A percentile compares a stretch with the other conserved stretches of the same genome.
phyloP scores from a whole-genome alignment of 176 grass and related monocot genomes.

The Oryza brachyantha region DNA sequence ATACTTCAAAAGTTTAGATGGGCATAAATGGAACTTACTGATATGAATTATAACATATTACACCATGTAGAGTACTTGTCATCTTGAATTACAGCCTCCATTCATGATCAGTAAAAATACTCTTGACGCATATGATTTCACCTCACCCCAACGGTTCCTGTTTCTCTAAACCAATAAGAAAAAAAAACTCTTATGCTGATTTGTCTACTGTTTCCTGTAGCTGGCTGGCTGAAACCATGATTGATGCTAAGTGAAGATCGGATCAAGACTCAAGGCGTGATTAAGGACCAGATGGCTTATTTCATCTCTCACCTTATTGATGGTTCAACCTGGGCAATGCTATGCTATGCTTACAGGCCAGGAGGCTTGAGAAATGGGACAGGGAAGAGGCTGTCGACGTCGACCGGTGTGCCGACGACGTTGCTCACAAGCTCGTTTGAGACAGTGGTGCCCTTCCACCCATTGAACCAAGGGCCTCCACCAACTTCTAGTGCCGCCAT shows the following conservation, averaged over 20 bases:
- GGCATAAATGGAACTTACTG: neutral
- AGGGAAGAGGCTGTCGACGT: slow-evolving; percentile 64
- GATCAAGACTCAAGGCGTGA: neutral
- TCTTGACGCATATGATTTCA: neutral
- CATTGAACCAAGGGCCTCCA: slow-evolving; percentile 87
- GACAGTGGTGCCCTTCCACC: slow-evolving; percentile 64
- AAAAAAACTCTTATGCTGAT: neutral
- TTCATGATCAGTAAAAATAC: neutral
- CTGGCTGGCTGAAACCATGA: neutral
- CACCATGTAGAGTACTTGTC: neutral
- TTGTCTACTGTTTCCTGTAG: neutral
- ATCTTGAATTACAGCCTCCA: neutral
- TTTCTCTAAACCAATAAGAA: neutral
- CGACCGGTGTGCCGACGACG: slow-evolving; percentile 47
- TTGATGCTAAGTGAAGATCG: neutral
- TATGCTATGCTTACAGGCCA: too few relatives aligned
- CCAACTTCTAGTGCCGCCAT: slow-evolving; percentile 89
- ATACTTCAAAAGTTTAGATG: neutral
- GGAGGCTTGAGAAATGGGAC: slow-evolving; percentile 73
- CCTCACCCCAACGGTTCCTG: neutral
- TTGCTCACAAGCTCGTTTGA: slow-evolving; percentile 45
- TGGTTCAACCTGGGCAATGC: neutral
- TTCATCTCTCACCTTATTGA: neutral
- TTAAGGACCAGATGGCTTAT: neutral
- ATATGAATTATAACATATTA: neutral